Percentiles rank a stretch among this genome's conserved stretches.
Evolutionary conservation across 345 rosid species (phyloP).

Genomic region (Hypericum androsaemum): DNA sequence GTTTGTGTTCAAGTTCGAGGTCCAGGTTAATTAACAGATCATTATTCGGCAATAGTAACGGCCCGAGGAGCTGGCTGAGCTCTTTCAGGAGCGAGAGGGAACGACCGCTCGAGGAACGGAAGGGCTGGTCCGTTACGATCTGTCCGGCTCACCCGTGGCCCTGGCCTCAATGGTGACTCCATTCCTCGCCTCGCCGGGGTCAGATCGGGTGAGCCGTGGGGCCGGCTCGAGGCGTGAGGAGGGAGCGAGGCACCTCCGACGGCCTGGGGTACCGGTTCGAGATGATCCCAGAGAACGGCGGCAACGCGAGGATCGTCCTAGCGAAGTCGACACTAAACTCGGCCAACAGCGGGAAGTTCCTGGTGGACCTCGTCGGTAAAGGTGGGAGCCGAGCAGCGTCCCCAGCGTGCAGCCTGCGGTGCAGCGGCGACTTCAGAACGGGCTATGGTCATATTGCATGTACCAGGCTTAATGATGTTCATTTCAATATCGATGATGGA

Average conservation of each 20-base stretch:
- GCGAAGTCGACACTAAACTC: conserved; percentile 60
- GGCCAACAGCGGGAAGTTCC: conserved; percentile 65
- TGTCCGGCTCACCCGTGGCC: conserved; percentile 88
- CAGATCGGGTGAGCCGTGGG: conserved; percentile 91
- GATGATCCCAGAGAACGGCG: conserved; percentile 49
- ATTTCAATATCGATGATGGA: too few species aligned
- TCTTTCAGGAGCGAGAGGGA: conserved; percentile 80
- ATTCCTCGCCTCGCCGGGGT: conserved; percentile 74
- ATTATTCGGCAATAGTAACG: conserved; percentile 37
- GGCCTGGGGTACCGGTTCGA: conserved; percentile 75
- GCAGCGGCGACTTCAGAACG: conserved; percentile 67
- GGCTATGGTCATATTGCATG: conserved; percentile 56
- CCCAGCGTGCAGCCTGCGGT: conserved; percentile 63
- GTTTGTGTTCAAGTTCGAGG: conserved; percentile 93
- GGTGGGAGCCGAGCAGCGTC: conserved; percentile 28
- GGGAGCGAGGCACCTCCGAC: conserved; percentile 64
- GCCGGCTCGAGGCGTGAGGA: conserved; percentile 89
- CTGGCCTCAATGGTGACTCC: conserved; percentile 77
- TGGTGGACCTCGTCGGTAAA: conserved; percentile 38
- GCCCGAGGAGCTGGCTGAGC: conserved; percentile 57
- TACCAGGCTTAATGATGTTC: too few species aligned
- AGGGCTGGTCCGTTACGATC: conserved; percentile 90
- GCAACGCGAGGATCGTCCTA: conserved; percentile 45
- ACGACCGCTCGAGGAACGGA: conserved; percentile 58
- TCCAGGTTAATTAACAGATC: conserved; percentile 48